These are phyloP conservation scores for Heterobasidion occidentale DNA, from an alignment of 1,284 basidiomycete species.

Conservation along the genomic window DNA sequence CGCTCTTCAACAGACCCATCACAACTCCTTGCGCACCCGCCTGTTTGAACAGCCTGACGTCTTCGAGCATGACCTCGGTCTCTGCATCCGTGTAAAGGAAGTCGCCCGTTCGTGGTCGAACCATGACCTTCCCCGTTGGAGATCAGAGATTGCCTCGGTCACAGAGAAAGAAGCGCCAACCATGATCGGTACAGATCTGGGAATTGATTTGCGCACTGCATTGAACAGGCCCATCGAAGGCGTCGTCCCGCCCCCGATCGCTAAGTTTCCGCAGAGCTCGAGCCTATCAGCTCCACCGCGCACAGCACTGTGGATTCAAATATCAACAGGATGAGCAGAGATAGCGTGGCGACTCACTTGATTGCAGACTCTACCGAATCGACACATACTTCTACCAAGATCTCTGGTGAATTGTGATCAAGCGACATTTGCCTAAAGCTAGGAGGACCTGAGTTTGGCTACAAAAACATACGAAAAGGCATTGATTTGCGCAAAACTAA, in stretches of 20 bases:
- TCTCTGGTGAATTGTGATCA: not conserved
- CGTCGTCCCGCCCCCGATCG: conserved; percentile 70
- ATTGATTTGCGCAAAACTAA: no score
- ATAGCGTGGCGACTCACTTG: conserved; percentile 35
- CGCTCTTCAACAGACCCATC: conserved; percentile 52
- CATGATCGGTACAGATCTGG: conserved; percentile 52
- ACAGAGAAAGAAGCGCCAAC: conserved; percentile 23
- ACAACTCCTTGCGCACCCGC: conserved; percentile 60
- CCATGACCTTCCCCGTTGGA: conserved; percentile 49
- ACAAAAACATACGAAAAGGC: no score
- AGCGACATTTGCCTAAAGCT: no score
- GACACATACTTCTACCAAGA: conserved; percentile 66
- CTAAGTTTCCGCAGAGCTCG: conserved; percentile 71
- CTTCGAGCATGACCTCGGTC: conserved; percentile 63
- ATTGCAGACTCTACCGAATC: conserved; percentile 72
- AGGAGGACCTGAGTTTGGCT: no score
- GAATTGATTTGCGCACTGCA: conserved; percentile 38
- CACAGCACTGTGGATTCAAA: conserved; percentile 40
- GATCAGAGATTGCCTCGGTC: not conserved
- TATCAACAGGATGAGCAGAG: not conserved
- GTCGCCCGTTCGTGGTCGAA: conserved; percentile 71
- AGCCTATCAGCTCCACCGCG: conserved; percentile 65
- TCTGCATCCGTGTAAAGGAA: conserved; percentile 66
- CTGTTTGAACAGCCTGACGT: conserved; percentile 54
- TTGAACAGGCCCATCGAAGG: conserved; percentile 66